Evolutionary conservation across 2,329 filamentous ascomycete species (phyloP).

Genomic region (Penicillium brevicompactum): DNA sequence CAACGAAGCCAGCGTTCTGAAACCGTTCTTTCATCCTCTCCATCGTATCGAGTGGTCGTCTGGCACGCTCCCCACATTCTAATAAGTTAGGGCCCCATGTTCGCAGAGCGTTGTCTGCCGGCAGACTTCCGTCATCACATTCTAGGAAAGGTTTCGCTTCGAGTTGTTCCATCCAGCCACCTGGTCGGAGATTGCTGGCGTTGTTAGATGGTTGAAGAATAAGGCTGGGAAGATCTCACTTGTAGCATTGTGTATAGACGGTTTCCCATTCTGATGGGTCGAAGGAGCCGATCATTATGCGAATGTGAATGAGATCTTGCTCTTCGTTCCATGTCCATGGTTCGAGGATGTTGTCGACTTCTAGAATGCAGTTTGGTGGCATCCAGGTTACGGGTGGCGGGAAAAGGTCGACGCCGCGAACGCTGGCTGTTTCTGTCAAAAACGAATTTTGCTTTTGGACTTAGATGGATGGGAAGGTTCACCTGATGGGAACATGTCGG

Average conservation of each 20-base stretch:
- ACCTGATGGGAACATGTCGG: slow-evolving; percentile 23
- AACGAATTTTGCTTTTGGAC: not conserved
- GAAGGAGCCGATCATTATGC: slow-evolving; percentile 20
- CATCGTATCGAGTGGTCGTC: slow-evolving; percentile 25
- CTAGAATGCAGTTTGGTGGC: slow-evolving; percentile 31
- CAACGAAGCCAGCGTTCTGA: slow-evolving; percentile 32
- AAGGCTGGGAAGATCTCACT: slow-evolving; percentile 4
- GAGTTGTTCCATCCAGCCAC: slow-evolving; percentile 25
- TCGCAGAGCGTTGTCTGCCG: slow-evolving; percentile 14
- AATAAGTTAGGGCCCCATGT: slow-evolving; percentile 19
- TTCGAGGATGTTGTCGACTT: slow-evolving; percentile 28
- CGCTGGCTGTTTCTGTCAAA: slow-evolving; percentile 9
- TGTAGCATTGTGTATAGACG: slow-evolving; percentile 23
- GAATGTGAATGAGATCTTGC: slow-evolving; percentile 30
- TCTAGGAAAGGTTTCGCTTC: slow-evolving; percentile 20
- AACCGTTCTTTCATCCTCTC: slow-evolving; percentile 26
- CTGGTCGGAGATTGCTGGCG: slow-evolving; percentile 20
- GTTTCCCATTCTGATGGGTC: slow-evolving; percentile 15
- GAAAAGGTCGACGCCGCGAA: slow-evolving; percentile 28
- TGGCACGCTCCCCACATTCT: slow-evolving; percentile 23
- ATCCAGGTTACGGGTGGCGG: slow-evolving; percentile 27
- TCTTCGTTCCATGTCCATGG: slow-evolving; percentile 26
- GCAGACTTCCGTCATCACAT: slow-evolving; percentile 20
- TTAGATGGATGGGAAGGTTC: not conserved
- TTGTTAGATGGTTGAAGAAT: not conserved